phyloP scores from a whole-genome alignment of 2,329 filamentous ascomycete species.

The Leptographium wingfieldii region DNA sequence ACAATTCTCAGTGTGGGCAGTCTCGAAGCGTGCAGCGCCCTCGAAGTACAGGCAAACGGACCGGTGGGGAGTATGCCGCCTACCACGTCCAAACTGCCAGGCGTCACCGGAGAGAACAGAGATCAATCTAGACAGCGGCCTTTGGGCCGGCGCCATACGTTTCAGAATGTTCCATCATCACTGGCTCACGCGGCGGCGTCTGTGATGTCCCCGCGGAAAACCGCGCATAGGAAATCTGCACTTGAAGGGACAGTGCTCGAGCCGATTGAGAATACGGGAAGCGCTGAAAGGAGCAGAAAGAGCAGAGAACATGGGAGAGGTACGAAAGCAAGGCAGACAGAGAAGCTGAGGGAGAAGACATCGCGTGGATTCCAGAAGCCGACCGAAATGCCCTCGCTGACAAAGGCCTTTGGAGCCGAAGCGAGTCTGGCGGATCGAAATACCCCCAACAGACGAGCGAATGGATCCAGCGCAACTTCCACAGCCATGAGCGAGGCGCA shows the following conservation, averaged over 20 bases:
- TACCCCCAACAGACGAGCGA: not conserved
- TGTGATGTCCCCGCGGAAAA: not conserved
- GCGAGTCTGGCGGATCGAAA: not conserved
- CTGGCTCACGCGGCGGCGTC: conserved; percentile 13
- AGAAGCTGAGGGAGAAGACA: not conserved
- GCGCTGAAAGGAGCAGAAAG: not conserved
- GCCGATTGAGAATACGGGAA: not conserved
- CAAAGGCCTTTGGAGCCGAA: not conserved
- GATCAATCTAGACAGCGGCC: conserved; percentile 2
- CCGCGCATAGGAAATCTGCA: not conserved
- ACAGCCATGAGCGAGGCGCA: not conserved
- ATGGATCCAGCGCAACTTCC: not conserved
- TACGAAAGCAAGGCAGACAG: not conserved
- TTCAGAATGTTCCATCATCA: conserved; percentile 15
- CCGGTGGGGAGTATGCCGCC: not conserved
- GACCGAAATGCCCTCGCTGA: not conserved
- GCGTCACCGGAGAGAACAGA: not conserved
- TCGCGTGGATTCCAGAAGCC: not conserved
- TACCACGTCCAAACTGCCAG: not conserved
- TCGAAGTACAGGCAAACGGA: not conserved
- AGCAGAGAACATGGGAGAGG: not conserved
- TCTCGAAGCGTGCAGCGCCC: conserved; percentile 19
- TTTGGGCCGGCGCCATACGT: conserved; percentile 15
- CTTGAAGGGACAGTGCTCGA: not conserved
- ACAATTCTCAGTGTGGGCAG: conserved; percentile 39